A percentile compares a stretch with the other conserved stretches of the same genome.
phyloP scores from a whole-genome alignment of 2,329 filamentous ascomycete genomes.

The Rhynchosporium secalis region DNA sequence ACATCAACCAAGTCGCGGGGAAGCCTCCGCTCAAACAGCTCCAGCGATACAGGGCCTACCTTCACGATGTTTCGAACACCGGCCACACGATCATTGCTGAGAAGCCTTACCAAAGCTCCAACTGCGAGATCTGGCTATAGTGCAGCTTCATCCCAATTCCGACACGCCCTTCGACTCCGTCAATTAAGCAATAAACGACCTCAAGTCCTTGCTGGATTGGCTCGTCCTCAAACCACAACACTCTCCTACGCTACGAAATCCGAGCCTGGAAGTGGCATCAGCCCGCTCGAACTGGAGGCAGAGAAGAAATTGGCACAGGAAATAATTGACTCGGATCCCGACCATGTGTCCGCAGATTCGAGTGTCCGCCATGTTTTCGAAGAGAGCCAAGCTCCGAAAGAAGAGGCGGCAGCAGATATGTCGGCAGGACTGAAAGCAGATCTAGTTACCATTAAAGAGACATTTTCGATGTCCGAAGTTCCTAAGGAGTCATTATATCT shows the following conservation, averaged over 20 bases:
- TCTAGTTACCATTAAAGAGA: constrained; percentile 66
- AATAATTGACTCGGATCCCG: constrained; percentile 60
- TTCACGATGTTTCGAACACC: constrained; percentile 37
- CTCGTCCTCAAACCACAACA: constrained; percentile 46
- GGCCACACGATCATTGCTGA: constrained; percentile 36
- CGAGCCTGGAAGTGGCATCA: constrained; percentile 32
- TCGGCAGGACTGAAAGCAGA: constrained; percentile 53
- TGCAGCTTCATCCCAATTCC: constrained; percentile 33
- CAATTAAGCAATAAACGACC: constrained; percentile 34
- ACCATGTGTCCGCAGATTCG: constrained; percentile 60
- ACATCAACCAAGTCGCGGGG: constrained; percentile 30
- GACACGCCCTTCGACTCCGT: constrained; percentile 25
- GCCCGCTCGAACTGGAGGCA: constrained; percentile 53
- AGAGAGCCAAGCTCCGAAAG: constrained; percentile 32
- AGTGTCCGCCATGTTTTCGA: constrained; percentile 53
- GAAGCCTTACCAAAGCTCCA: constrained; percentile 34
- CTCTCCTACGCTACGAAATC: constrained; percentile 47
- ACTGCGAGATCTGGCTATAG: constrained; percentile 31
- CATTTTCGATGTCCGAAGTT: constrained; percentile 63
- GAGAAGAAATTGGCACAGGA: constrained; percentile 56
- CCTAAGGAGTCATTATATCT: constrained; percentile 68
- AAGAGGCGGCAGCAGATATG: constrained; percentile 49
- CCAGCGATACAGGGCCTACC: constrained; percentile 7
- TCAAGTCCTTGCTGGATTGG: constrained; percentile 22
- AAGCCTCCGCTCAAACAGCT: constrained; percentile 25